Evolutionary conservation across 1,284 basidiomycete genomes (phyloP), one percentile per base, ranked within the genome.

Genomic region (Apiotrichum sp.): DNA sequence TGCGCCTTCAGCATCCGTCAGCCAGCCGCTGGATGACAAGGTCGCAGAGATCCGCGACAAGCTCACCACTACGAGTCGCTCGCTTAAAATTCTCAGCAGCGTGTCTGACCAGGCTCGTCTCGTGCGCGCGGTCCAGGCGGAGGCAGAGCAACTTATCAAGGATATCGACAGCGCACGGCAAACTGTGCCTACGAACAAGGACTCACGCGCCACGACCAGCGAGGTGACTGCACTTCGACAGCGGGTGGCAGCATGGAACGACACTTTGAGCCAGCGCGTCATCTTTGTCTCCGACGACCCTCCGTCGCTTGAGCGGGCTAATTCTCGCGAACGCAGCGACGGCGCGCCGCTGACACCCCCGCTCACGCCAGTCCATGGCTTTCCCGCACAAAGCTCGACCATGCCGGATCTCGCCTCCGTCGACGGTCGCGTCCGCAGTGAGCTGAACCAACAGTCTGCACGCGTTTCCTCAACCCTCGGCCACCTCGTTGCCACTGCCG

Each of bases 391-490:
- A 16, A 11, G 34, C 35, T 45, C 58, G 22, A 40, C 47, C 7
- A 48, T 56, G 51, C 52, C 89, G 62, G 85, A 87, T 53, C 77
- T 84, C 13, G 66, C 75, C 7, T 72, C 73, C n/a, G 72, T 89
- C 16, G 87, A 92, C 65, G 80, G 81, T 47, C 77, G 77, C 38
- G 85, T 90, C 35, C 85, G 89, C 3, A 72, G 79, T 10, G 84
- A 89, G 65, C 82, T 81, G 31, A 92, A 92, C 68, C 77, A 80
- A 6, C 83, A 83, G 62, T 78, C 83, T 32, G 81, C 88, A 68
- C 78, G 78, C 48, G 79, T 91, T 14, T 79, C 79, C 6, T 83
- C 84, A 11, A 79, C 78, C 31, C 58, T 84, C 31, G 81, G 83
- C 56, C 70, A 61, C 29, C 55, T 63, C 11, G 39, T 33, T 33